Evolutionary conservation across 2,329 filamentous ascomycete species (phyloP), one percentile per base, ranked within the genome.

Genomic region (Colletotrichum sp.): DNA sequence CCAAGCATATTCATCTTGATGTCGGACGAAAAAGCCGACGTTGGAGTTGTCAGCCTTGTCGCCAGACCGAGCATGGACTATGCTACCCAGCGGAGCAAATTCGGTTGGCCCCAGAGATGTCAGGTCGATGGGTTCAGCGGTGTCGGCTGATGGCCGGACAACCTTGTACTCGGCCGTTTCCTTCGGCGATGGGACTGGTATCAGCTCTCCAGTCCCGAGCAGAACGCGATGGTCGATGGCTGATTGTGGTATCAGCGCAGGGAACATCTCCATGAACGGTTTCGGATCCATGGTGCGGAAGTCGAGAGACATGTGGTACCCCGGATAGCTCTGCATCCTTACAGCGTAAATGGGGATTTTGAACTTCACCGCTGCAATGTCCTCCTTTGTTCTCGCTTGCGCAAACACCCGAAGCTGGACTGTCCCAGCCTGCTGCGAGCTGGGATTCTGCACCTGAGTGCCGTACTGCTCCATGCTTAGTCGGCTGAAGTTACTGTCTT

Each of bases 221-320:
- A 75, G 30, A 6, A 83, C 81, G 0, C 80, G 80, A 30, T 84
- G 82, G 3, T 83, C 78, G 16, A 84, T 78, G 1, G 78, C 75
- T 4, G 80, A 78, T 0, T 82, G 64, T 0, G 82, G 79, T 73
- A 87, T 83, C 1, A 83, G 26, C 0, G 81, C 82, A 1, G 86
- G 85, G 69, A 87, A 87, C 62, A 86, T 84, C 75, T 87, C 85
- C 84, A 87, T 86, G 60, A 87, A 88, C 0, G 83, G 82, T 66
- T 84, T 84, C 4, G 86, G 86, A 12, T 81, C 79, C 85, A 87
- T 86, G 5, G 86, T 87, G 5, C 86, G 81, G 65, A 87, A 87
- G 67, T 87, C 85, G 1, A 87, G 81, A 39, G 83, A 85, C 85
- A 87, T 87, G 28, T 87, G 86, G 34, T 87, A 87, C 0, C 85